Conservation (phyloP, 129 eudicot species). For the Rutidosis leptorrhynchoides region DNA sequence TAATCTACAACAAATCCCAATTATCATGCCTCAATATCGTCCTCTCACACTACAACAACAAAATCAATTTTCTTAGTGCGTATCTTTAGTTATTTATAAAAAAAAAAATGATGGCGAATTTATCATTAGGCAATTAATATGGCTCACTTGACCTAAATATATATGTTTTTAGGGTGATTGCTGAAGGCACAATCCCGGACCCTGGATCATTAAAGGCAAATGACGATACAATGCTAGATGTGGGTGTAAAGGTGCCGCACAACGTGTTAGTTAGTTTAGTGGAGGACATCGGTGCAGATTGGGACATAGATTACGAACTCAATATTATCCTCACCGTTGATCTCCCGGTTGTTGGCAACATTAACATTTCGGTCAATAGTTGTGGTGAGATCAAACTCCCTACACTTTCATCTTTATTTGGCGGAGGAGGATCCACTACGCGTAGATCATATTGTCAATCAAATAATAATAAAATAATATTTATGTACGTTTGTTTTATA, state of each 20-base stretch:
- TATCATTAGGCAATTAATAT: no score
- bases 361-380: conserved; percentile 55
- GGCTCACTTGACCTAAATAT: no score
- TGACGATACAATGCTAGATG: conserved; percentile 57
- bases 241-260: conserved; percentile 67
- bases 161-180: conserved; percentile 50
- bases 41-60: no score
- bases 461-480: no score
- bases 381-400: conserved; percentile 87
- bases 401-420: conserved; percentile 44
- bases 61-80: no score
- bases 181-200: conserved; percentile 72
- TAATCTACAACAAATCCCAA: no score
- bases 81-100: no score
- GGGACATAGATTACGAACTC: conserved; percentile 81
- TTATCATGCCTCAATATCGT: no score
- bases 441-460: no score
- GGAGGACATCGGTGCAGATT: conserved; percentile 67
- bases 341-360: conserved; percentile 70
- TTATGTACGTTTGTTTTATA: no score
- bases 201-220: conserved; percentile 76
- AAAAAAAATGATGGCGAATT: no score
- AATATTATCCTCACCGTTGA: conserved; percentile 55
- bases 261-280: conserved; percentile 54
- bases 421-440: background rate